phyloP scores from a whole-genome alignment of 176 grass and related monocot species.

The Saccharum spontaneum region DNA sequence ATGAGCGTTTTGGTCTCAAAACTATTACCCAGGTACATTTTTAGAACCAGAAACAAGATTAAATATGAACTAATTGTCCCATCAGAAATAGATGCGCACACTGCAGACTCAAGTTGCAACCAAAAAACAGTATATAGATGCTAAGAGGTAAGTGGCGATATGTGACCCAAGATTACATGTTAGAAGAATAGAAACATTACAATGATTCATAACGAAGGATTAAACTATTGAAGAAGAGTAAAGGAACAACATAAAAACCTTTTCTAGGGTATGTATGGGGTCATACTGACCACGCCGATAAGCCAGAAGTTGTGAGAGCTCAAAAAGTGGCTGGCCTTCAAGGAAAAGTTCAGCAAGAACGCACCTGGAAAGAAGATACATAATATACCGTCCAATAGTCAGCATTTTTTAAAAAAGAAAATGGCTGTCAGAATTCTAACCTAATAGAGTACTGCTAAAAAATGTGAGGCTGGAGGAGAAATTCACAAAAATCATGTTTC shows the following conservation, averaged over 20 bases:
- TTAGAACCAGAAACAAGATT: not conserved
- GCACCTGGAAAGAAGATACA: constrained; percentile 60
- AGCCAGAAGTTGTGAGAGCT: constrained; percentile 89
- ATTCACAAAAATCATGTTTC: not conserved
- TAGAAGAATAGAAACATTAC: constrained; percentile 2
- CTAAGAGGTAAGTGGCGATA: not conserved
- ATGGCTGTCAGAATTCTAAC: not conserved
- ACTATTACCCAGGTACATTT: not conserved
- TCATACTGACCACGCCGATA: constrained; percentile 96
- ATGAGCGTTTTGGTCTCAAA: constrained; percentile 16
- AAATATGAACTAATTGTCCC: not conserved
- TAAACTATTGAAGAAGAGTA: constrained; percentile 10
- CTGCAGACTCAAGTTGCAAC: constrained; percentile 2
- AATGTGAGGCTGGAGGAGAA: not conserved
- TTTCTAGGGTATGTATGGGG: constrained; percentile 69
- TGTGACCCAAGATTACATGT: constrained; percentile 9
- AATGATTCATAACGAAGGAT: constrained; percentile 18
- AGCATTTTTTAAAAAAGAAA: not conserved
- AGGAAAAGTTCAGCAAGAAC: constrained; percentile 97
- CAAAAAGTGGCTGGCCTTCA: constrained; percentile 86
- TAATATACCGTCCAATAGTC: not conserved
- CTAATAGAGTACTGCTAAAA: constrained; percentile 12
- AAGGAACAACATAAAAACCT: constrained; percentile 53
- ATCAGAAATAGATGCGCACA: constrained; percentile 21
- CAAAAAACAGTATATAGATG: not conserved